phyloP scores from a whole-genome alignment of 805 yeast genomes.

The Starmerella vaccinii region DNA sequence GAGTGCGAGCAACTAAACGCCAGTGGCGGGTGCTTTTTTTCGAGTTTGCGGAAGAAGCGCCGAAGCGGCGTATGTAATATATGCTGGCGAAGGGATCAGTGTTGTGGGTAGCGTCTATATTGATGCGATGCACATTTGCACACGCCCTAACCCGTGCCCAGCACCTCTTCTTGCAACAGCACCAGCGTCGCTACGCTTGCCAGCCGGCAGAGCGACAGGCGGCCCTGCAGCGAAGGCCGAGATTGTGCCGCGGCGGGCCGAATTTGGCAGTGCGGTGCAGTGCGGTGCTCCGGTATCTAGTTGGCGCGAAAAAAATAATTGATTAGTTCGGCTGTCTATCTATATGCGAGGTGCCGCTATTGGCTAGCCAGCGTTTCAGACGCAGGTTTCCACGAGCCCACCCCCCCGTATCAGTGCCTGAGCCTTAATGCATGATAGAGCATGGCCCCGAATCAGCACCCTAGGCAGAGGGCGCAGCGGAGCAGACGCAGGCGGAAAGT shows the following conservation, averaged over 20 bases:
- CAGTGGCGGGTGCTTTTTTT: neutral
- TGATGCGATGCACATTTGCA: constrained; percentile 10
- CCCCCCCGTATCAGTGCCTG: constrained; percentile 5
- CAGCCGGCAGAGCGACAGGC: neutral
- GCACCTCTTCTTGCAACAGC: neutral
- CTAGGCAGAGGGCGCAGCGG: neutral
- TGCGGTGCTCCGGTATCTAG: too few species aligned
- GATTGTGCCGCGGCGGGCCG: neutral
- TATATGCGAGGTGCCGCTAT: too few species aligned
- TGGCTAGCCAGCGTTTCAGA: too few species aligned
- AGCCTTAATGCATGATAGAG: constrained; percentile 2
- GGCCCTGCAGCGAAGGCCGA: neutral
- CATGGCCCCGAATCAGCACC: neutral
- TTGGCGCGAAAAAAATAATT: neutral
- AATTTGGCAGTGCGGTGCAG: neutral
- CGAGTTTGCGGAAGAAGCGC: constrained; percentile 2
- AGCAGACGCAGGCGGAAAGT: neutral
- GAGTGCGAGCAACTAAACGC: neutral
- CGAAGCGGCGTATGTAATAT: constrained; percentile 10
- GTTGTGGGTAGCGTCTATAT: constrained; percentile 3
- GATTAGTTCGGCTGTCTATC: neutral
- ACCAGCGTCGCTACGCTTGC: neutral
- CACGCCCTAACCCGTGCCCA: constrained; percentile 5
- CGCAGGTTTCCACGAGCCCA: neutral
- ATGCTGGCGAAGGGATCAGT: neutral